Evolutionary conservation across 495 filamentous ascomycete genomes (phyloP).

Genomic region (Trichocladium antarcticum): DNA sequence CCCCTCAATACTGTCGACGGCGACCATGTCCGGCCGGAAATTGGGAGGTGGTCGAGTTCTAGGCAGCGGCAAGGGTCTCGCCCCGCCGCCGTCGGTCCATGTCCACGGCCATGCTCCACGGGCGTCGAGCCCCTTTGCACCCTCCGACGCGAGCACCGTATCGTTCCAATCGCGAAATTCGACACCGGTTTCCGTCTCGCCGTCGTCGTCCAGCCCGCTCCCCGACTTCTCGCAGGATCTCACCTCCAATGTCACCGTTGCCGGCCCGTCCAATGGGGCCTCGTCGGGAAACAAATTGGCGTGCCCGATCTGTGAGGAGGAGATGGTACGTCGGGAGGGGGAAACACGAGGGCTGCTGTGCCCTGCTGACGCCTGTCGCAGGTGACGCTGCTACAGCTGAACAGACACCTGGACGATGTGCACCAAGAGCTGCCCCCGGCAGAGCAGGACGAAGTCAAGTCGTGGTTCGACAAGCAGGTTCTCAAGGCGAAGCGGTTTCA

Average conservation of each 20-base stretch:
- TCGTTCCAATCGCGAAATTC: conserved; percentile 32
- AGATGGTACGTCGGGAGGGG: conserved; percentile 52
- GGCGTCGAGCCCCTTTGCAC: conserved; percentile 36
- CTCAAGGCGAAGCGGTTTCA: conserved; percentile 93
- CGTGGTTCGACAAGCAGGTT: conserved; percentile 96
- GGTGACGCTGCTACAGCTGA: conserved; percentile 86
- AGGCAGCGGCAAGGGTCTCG: conserved; percentile 66
- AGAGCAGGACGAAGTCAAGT: conserved; percentile 93
- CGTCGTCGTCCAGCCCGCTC: conserved; percentile 31
- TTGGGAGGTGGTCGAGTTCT: conserved; percentile 83
- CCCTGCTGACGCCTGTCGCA: conserved; percentile 21
- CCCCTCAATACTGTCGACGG: neutral
- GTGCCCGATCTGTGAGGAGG: conserved; percentile 93
- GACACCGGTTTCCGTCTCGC: conserved; percentile 22
- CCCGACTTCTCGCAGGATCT: conserved; percentile 36
- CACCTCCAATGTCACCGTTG: conserved; percentile 38
- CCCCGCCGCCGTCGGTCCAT: conserved; percentile 42
- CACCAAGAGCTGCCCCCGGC: conserved; percentile 90
- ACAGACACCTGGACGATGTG: conserved; percentile 87
- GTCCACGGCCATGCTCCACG: conserved; percentile 16
- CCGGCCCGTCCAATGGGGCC: conserved; percentile 32
- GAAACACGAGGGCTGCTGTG: no score
- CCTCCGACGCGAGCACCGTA: conserved; percentile 45
- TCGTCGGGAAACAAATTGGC: conserved; percentile 48
- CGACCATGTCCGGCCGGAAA: conserved; percentile 64